A percentile compares a stretch with the other conserved stretches of the same genome.
Evolutionary conservation across 192 early-diverging fungal genomes (phyloP).

Genomic region (Phlyctochytrium planicorne): DNA sequence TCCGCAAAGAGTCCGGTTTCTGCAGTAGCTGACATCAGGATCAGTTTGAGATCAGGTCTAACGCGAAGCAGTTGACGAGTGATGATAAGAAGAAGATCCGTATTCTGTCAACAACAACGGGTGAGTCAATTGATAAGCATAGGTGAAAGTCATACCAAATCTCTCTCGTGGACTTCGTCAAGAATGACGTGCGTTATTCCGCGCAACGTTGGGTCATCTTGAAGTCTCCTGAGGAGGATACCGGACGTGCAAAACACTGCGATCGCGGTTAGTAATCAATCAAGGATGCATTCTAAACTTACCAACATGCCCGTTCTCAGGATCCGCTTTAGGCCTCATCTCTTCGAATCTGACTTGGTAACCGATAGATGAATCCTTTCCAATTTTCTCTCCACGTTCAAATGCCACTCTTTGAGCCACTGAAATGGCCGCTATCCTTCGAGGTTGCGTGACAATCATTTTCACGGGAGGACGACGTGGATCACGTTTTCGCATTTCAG

Average conservation of each 20-base stretch:
- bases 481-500: not conserved
- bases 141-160: constrained; percentile 29
- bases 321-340: constrained; percentile 29
- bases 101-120: constrained; percentile 40
- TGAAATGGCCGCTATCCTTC: constrained; percentile 74
- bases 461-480: constrained; percentile 31
- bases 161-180: constrained; percentile 83
- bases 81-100: constrained; percentile 81
- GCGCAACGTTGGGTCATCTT: constrained; percentile 59
- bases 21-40: constrained; percentile 92
- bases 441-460: constrained; percentile 89
- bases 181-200: constrained; percentile 71
- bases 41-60: constrained; percentile 65
- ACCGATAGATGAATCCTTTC: constrained; percentile 45
- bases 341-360: constrained; percentile 53
- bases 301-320: constrained; percentile 49
- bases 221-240: constrained; percentile 68
- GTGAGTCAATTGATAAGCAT: constrained; percentile 19
- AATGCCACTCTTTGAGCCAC: constrained; percentile 62
- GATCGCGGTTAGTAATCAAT: too few species aligned
- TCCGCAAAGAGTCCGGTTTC: constrained; percentile 73
- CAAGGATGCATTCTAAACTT: constrained; percentile 36
- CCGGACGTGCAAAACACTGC: constrained; percentile 69
- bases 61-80: constrained; percentile 56
- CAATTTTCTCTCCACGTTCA: constrained; percentile 55